phyloP scores from a whole-genome alignment of 2,329 filamentous ascomycete species.

The Grosmannia serpens region DNA sequence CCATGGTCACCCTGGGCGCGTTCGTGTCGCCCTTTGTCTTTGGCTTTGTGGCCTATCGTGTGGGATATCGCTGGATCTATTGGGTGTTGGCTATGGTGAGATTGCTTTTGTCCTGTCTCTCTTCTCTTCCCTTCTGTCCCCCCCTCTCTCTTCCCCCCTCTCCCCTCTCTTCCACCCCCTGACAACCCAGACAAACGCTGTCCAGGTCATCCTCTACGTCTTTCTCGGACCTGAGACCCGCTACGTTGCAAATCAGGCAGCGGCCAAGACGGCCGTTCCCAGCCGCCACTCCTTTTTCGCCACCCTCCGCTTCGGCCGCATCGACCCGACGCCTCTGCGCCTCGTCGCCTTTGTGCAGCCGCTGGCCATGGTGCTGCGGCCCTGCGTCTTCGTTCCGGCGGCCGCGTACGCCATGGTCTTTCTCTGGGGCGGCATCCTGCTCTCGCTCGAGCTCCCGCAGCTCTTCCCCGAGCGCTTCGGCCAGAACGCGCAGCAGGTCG shows the following conservation, averaged over 20 bases:
- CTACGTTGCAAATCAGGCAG: slow-evolving; percentile 29
- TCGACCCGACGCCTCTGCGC: slow-evolving; percentile 38
- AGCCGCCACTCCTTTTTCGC: slow-evolving; percentile 22
- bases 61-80: slow-evolving; percentile 47
- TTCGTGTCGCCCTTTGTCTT: slow-evolving; percentile 23
- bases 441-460: slow-evolving; percentile 48
- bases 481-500: slow-evolving; percentile 45
- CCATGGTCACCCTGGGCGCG: slow-evolving; percentile 18
- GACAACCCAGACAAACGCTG: slow-evolving; percentile 34
- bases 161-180: neutral
- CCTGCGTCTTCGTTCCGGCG: slow-evolving; percentile 37
- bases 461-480: slow-evolving; percentile 43
- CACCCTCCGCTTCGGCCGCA: slow-evolving; percentile 30
- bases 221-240: slow-evolving; percentile 44
- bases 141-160: neutral
- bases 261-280: slow-evolving; percentile 7
- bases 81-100: slow-evolving; percentile 43
- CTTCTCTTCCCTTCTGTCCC: neutral
- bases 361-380: slow-evolving; percentile 26
- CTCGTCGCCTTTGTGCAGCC: slow-evolving; percentile 40
- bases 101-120: neutral
- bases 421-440: slow-evolving; percentile 38
- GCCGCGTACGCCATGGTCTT: slow-evolving; percentile 46
- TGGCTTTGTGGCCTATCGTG: slow-evolving; percentile 35
- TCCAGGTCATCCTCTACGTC: slow-evolving; percentile 44